Evolutionary conservation across 495 filamentous ascomycete genomes (phyloP), one percentile per base, ranked within the genome.

Genomic region (Margaritispora aquatica): DNA sequence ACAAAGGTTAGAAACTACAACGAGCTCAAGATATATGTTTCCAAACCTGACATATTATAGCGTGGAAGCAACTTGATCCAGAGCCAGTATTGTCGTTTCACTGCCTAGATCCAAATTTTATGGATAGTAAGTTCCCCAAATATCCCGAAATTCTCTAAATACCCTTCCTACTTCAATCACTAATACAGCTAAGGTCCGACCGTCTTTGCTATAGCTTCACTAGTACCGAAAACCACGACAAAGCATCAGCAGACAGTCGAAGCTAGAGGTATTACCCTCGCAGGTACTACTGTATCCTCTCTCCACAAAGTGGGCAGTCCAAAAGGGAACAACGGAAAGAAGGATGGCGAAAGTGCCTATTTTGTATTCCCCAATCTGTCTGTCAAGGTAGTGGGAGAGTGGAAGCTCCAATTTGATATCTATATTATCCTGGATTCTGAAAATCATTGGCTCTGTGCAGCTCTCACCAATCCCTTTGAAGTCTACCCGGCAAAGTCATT

Each of bases 311-410:
- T 97, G 61, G 97, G 97, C 71, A 92, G 97, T 69, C 3, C 8
- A 7, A 83, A 88, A 15, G 84, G 92, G 68, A 96, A 98, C 71
- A 83, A 98, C 69, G n/a, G n/a, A n/a, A 83, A 88, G 15, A 84
- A 93, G 68, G 96, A 98, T 71, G 83, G 66, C 81, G 93, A 97
- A 78, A 92, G 91, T 13, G 92, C 88, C 1, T 98, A 95, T 75
- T 97, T 98, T 61, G 89, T 97, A n/a, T 97, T 96, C 73, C 88
- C 89, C 5, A 94, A 98, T 70, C 74, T 98, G 19, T 96, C 93
- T 0, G 84, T 95, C 24, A 87, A 89, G 69, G 77, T 88, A 20
- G 88, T 90, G 63, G 94, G 94, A 23, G 79, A 80, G 4, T 95
- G 84, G 63, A 77, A 88, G 24, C 76, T 97, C 60, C 85, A 88